Conservation (phyloP, 192 early-diverging fungal genomes). For the Entomortierella parvispora region DNA sequence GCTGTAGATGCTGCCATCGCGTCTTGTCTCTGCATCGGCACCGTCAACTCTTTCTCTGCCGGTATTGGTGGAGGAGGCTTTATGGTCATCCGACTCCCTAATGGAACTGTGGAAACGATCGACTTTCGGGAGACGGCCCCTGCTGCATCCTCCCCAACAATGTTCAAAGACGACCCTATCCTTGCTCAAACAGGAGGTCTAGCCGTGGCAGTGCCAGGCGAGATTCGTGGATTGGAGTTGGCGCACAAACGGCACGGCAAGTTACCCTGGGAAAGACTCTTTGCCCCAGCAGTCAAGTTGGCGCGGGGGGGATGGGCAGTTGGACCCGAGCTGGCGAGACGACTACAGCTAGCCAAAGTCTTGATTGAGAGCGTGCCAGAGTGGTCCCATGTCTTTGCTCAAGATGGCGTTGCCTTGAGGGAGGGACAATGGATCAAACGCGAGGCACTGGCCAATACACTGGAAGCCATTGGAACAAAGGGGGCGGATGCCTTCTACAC, state of each 20-base stretch:
- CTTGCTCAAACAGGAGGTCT: constrained; percentile 77
- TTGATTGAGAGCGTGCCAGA: constrained; percentile 24
- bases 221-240: constrained; percentile 86
- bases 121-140: constrained; percentile 94
- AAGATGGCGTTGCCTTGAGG: constrained; percentile 6
- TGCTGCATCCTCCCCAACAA: constrained; percentile 70
- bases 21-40: constrained; percentile 85
- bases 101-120: constrained; percentile 72
- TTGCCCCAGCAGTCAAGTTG: constrained; percentile 79
- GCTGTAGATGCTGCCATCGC: constrained; percentile 93
- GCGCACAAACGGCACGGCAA: constrained; percentile 85
- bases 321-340: constrained; percentile 50
- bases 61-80: constrained; percentile 98
- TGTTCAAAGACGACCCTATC: constrained; percentile 82
- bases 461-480: constrained; percentile 59
- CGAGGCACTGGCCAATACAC: constrained; percentile 59
- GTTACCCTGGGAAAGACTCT: constrained; percentile 82
- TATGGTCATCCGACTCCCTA: constrained; percentile 78
- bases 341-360: constrained; percentile 25
- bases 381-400: constrained; percentile 37
- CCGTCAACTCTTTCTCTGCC: constrained; percentile 86
- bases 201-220: constrained; percentile 85
- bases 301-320: constrained; percentile 78
- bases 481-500: constrained; percentile 67
- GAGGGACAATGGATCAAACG: constrained; percentile 55